These are phyloP conservation scores for Notholithocarpus densiflorus DNA, from an alignment of 306 rosid species.

Conservation along the genomic window DNA sequence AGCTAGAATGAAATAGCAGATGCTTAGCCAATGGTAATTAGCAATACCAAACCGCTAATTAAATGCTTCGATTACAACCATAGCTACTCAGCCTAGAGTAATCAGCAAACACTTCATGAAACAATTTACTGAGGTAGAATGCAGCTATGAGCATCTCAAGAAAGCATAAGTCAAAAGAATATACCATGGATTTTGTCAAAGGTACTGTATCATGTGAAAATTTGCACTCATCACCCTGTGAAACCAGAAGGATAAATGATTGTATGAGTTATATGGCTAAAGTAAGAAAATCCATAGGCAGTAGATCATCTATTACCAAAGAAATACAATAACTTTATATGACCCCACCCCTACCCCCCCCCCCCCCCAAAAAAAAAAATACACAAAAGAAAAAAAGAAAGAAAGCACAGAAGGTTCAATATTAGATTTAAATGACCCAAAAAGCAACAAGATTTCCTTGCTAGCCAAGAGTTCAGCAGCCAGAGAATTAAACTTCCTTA, in stretches of 20 bases:
- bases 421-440: background rate
- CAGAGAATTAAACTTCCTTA: background rate
- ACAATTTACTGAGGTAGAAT: background rate
- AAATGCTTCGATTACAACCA: background rate
- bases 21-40: background rate
- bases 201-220: constrained; percentile 82
- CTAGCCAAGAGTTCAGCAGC: background rate
- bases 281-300: constrained; percentile 16
- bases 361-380: too few relatives aligned
- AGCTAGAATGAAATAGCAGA: background rate
- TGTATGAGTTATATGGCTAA: background rate
- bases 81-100: background rate
- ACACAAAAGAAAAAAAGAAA: background rate
- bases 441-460: background rate
- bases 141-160: background rate
- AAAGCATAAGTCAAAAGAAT: constrained; percentile 4
- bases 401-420: background rate
- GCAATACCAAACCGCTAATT: background rate
- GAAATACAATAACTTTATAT: background rate
- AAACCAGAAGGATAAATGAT: constrained; percentile 16
- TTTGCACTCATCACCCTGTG: constrained; percentile 81
- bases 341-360: too few relatives aligned
- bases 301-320: background rate
- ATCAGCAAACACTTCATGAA: background rate
- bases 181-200: constrained; percentile 70